Base-by-base conservation (phyloP, 805 yeast genomes). In the Metschnikowia corniflorae region DNA sequence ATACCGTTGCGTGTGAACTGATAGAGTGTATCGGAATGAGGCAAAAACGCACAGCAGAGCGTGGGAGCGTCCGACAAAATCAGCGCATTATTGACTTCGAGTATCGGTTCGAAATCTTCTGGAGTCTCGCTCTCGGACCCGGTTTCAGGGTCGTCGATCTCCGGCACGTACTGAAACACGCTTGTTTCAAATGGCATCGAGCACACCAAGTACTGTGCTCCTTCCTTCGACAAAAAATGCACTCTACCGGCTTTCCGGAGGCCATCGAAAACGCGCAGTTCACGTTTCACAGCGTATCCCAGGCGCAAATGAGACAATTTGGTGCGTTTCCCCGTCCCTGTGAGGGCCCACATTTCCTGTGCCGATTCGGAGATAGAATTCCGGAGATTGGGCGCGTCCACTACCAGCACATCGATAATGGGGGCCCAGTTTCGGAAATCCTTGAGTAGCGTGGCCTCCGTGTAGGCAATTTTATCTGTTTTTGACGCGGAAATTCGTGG, bases 391-490 rank as follows among this genome's bases (percentile, higher is more conserved):
- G 23, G 46, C 1, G 63, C 42, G 16, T 64, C 63, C 1, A 69
- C 53, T 2, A 70, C 49, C 38, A 54, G 59, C 2, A 67, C 49
- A 50, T 73, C 77, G 14, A 68, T 40, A 1, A 73, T 34, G 0
- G 78, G 78, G 0, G 77, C 61, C 78, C 79, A 73, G 42, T 66
- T 70, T 24, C 57, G 60, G 50, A 60, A 66, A 35, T 58, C 66
- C 2, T 49, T 48, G 2, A 58, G 22, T 6, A 62, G 34, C 18
- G 43, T 44, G 5, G 57, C 60, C 19, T 37, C 46, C 16, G 57
- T 57, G 30, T 51, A 60, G 1, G 47, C 42, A 6, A 44, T 33
- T 35, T 39, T 53, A 37, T 33, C 32, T 3, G 12, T 17, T 14
- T 18, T 18, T 10, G 28, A 8, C 23, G 14, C 14, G 15, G 39